Conservation (phyloP, 2,329 filamentous ascomycete species). For the Pseudopithomyces maydicus region DNA sequence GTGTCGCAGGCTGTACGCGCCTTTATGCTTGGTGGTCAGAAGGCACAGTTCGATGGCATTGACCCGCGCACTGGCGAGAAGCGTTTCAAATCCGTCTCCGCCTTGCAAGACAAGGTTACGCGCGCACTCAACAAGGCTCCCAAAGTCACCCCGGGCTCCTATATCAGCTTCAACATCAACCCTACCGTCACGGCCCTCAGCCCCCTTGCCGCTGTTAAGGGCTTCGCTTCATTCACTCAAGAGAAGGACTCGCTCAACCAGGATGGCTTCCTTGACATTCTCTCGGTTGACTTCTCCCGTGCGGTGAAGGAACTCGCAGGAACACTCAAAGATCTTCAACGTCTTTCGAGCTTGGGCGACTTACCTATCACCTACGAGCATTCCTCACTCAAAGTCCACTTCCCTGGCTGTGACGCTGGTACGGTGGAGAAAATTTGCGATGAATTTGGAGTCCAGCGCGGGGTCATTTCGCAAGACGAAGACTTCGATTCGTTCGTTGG, state of each 20-base stretch:
- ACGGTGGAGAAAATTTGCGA: constrained; percentile 83
- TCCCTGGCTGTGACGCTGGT: constrained; percentile 85
- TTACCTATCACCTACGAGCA: constrained; percentile 77
- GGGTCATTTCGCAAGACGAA: constrained; percentile 77
- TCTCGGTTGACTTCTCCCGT: constrained; percentile 86
- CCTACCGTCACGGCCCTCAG: constrained; percentile 89
- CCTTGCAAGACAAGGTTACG: constrained; percentile 73
- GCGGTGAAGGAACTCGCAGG: constrained; percentile 82
- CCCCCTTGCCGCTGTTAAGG: constrained; percentile 66
- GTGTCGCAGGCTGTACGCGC: constrained; percentile 92
- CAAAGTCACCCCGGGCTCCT: constrained; percentile 71
- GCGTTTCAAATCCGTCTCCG: constrained; percentile 77
- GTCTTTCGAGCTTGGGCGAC: constrained; percentile 77
- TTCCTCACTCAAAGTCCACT: constrained; percentile 76
- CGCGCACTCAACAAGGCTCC: constrained; percentile 67
- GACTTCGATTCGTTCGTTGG: constrained; percentile 73
- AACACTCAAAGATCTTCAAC: constrained; percentile 80
- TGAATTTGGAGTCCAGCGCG: constrained; percentile 83
- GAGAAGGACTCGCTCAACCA: constrained; percentile 71
- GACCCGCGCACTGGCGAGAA: constrained; percentile 72
- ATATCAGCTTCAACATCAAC: constrained; percentile 84
- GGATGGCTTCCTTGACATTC: constrained; percentile 80
- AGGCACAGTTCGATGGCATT: constrained; percentile 82
- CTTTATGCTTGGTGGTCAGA: constrained; percentile 90
- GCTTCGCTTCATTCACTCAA: constrained; percentile 49